Evolutionary conservation across 306 rosid genomes (phyloP).

Genomic region (Prosopis cineraria): DNA sequence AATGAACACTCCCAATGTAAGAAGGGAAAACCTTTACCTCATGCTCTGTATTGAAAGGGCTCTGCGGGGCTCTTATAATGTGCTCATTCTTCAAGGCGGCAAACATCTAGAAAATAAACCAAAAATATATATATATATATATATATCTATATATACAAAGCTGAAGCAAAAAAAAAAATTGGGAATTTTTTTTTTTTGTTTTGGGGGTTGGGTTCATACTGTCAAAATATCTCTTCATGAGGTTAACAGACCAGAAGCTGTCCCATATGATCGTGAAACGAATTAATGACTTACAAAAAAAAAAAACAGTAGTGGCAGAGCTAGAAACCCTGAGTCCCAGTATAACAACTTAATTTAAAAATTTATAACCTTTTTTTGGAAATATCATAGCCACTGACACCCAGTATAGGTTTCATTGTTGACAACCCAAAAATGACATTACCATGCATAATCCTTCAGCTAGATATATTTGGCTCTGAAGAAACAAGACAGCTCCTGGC

Average conservation of each 20-base stretch:
- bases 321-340: no score
- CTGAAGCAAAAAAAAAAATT: slow-evolving; percentile 33
- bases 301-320: no score
- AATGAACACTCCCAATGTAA: slow-evolving; percentile 7
- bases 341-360: no score
- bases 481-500: slow-evolving; percentile 77
- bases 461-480: slow-evolving; percentile 89
- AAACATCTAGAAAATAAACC: slow-evolving; percentile 65
- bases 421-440: slow-evolving; percentile 40
- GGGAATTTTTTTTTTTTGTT: no score
- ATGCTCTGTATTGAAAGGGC: slow-evolving; percentile 83
- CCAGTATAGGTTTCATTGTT: slow-evolving; percentile 22
- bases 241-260: not conserved
- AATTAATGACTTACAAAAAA: no score
- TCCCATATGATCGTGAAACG: not conserved
- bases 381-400: no score
- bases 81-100: slow-evolving; percentile 83
- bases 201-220: not conserved
- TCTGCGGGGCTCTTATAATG: slow-evolving; percentile 51
- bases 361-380: no score
- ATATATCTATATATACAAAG: slow-evolving; percentile 31
- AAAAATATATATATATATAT: no score
- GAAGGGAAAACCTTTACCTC: slow-evolving; percentile 59
- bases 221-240: not conserved
- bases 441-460: slow-evolving; percentile 95